Evolutionary conservation across 768 basidiomycete species (phyloP).

Genomic region (Pulveroboletus frians): DNA sequence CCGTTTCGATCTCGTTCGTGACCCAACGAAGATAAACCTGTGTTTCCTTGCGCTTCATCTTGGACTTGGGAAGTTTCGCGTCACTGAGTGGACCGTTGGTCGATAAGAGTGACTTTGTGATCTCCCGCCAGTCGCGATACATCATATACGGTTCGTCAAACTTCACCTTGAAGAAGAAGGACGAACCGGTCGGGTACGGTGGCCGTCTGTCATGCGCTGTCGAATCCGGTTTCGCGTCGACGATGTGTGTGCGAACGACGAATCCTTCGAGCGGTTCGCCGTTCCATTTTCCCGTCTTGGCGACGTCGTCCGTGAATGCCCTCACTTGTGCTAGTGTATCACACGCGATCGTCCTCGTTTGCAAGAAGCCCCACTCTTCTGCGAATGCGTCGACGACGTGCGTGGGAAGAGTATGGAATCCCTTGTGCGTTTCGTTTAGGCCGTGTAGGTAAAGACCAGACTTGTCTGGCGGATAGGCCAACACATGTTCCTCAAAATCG

Average conservation of each 20-base stretch:
- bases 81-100: slow-evolving; percentile 30
- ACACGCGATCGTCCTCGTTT: slow-evolving; percentile 53
- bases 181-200: slow-evolving; percentile 73
- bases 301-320: slow-evolving; percentile 65
- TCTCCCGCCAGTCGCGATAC: slow-evolving; percentile 96
- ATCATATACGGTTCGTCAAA: slow-evolving; percentile 99
- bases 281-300: slow-evolving; percentile 68
- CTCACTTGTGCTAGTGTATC: slow-evolving; percentile 62
- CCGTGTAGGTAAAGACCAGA: slow-evolving; percentile 94
- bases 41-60: slow-evolving; percentile 75
- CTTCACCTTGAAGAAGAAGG: slow-evolving; percentile 99
- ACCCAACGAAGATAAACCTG: slow-evolving; percentile 80
- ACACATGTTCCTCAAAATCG: slow-evolving; percentile 93
- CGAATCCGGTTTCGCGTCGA: slow-evolving; percentile 34
- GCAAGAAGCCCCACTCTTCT: slow-evolving; percentile 85
- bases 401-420: slow-evolving; percentile 69
- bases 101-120: slow-evolving; percentile 72
- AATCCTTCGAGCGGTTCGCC: slow-evolving; percentile 90
- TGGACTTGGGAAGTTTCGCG: slow-evolving; percentile 51
- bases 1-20: slow-evolving; percentile 60
- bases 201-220: slow-evolving; percentile 32
- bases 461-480: slow-evolving; percentile 72
- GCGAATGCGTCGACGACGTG: slow-evolving; percentile 73
- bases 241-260: slow-evolving; percentile 77
- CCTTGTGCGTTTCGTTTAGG: slow-evolving; percentile 63